Base-by-base conservation (phyloP, 345 rosid species). In the Streptanthus diversifolius region DNA sequence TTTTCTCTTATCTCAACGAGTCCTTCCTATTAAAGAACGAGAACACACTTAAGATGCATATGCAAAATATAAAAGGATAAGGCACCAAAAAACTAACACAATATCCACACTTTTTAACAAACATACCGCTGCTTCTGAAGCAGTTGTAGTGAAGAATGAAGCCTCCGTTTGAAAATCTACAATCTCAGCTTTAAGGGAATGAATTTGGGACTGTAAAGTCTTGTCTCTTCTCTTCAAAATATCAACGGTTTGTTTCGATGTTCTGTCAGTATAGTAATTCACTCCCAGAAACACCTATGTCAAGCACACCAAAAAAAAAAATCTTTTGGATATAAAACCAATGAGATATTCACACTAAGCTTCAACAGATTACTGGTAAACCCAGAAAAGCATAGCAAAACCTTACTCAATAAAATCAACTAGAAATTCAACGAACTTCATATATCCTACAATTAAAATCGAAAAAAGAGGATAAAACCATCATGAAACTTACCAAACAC, bases 1-100 rank as follows among this genome's bases (percentile, higher is more conserved):
- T 91, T 92, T 83, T 93, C 98, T 66, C 83, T 87, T 71, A 95
- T 95, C 87, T 91, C 99, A 70, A 91, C 84, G 72, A 95, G 83
- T 49, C 91, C 99, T 45, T 90, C 97, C 99, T 91, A 79, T 19
- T 51, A 22, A 69, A 19, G 3, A 10, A 19, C 25, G 6, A 33
- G 27, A 60, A 68, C 22, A 41, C 4, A 5, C 27, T 15, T 24
- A 24, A 63, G 24, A 18, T 44, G 12, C 36, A 30, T 6, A 44
- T 27, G 14, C 52, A 55, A 24, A 66, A 27, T 39, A 11, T 1
- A 64, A 29, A 57, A 22, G 12, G 8, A 24, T 9, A 43, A 27
- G 12, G 10, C 13, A 57, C 25, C 18, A 66, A 22, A 35, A 21
- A 22, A 9, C 12, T 0, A 53, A 52, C 29, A 60, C 36, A 60